A percentile compares a stretch with the other conserved stretches of the same genome.
Evolutionary conservation across 495 filamentous ascomycete genomes (phyloP).

Genomic region (Apodospora peruviana): DNA sequence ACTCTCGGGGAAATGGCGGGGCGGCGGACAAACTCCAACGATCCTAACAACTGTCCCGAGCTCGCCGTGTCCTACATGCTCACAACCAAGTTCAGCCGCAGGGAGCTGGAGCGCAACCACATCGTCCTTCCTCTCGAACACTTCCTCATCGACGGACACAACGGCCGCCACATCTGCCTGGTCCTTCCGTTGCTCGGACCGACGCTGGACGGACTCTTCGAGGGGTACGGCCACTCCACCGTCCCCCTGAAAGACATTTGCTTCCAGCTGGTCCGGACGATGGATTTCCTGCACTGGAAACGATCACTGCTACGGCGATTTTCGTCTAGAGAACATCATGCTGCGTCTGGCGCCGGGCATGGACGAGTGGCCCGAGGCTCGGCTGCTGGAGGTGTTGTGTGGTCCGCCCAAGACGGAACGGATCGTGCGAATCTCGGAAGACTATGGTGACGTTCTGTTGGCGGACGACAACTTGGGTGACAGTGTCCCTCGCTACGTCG

Average conservation of each 20-base stretch:
- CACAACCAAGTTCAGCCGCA: not conserved
- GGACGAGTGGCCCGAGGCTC: constrained; percentile 14
- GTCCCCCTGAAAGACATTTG: constrained; percentile 18
- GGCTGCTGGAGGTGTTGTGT: not conserved
- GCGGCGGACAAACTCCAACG: constrained; percentile 12
- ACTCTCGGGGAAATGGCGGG: constrained; percentile 14
- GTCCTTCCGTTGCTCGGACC: constrained; percentile 24
- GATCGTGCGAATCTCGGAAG: not conserved
- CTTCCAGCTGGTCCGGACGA: constrained; percentile 12
- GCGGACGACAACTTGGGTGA: not conserved
- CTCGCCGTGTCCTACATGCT: not conserved
- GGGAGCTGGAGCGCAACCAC: not conserved
- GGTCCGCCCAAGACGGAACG: not conserved
- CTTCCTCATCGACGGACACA: constrained; percentile 35
- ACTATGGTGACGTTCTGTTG: not conserved
- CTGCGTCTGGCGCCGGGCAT: constrained; percentile 15
- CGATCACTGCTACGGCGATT: constrained; percentile 22
- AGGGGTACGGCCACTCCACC: not conserved
- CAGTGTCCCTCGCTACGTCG: constrained; percentile 17
- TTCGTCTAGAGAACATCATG: constrained; percentile 18
- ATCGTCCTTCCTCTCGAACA: constrained; percentile 20
- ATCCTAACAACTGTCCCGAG: constrained; percentile 1
- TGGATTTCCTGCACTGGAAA: constrained; percentile 18
- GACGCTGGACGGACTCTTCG: not conserved
- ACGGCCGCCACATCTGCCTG: constrained; percentile 31